Conservation (phyloP, 192 early-diverging fungal genomes). For the Podila epicladia region DNA sequence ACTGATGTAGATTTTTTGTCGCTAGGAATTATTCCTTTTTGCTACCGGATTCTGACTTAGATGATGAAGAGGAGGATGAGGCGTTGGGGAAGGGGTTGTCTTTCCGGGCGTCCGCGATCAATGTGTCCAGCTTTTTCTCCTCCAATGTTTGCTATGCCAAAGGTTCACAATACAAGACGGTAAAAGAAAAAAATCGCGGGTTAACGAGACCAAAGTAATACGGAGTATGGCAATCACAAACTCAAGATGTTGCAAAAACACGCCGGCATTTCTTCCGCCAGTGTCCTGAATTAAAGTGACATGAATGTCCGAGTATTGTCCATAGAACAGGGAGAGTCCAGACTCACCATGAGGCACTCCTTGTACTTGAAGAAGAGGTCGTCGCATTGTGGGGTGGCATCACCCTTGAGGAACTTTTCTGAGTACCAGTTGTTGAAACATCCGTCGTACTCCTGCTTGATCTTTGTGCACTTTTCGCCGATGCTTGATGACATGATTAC, state of each 20-base stretch:
- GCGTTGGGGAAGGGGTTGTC: constrained; percentile 68
- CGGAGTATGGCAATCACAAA: too few species aligned
- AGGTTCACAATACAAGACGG: neutral
- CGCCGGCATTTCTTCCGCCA: too few species aligned
- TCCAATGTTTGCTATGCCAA: constrained; percentile 70
- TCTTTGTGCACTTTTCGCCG: constrained; percentile 76
- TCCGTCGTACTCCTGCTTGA: constrained; percentile 87
- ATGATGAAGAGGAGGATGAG: constrained; percentile 11
- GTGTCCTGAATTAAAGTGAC: too few species aligned
- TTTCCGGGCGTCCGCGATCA: constrained; percentile 86
- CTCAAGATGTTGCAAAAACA: too few species aligned
- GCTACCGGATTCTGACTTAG: too few species aligned
- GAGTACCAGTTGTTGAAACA: constrained; percentile 98
- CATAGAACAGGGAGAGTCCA: too few species aligned
- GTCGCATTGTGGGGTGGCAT: constrained; percentile 80
- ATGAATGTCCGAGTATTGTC: too few species aligned
- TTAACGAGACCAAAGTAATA: too few species aligned
- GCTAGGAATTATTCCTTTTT: too few species aligned
- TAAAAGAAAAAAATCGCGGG: too few species aligned
- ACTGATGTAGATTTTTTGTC: too few species aligned
- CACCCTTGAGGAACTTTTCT: constrained; percentile 92
- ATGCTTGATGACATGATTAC: constrained; percentile 66
- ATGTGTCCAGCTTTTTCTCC: constrained; percentile 86
- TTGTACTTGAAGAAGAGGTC: constrained; percentile 86
- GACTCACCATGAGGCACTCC: constrained; percentile 81